phyloP scores from a whole-genome alignment of 2,329 filamentous ascomycete species.

The Teratosphaeria nubilosa region DNA sequence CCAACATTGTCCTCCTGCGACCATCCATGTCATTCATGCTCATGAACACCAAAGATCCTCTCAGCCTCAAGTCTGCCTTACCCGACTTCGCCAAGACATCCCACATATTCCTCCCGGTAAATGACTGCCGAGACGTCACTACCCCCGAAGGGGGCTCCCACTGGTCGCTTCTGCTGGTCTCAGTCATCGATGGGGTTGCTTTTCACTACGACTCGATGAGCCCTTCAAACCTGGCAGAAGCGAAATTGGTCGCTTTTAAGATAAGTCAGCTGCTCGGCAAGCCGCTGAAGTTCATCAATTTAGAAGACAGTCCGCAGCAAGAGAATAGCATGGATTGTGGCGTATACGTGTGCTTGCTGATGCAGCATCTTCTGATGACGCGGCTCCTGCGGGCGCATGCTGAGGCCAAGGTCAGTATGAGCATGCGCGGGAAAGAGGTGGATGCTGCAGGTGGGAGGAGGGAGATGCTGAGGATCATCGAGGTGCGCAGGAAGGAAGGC shows the following conservation, averaged over 20 bases:
- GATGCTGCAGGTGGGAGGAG: slow-evolving; percentile 73
- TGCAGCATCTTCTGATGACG: slow-evolving; percentile 86
- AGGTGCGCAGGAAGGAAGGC: slow-evolving; percentile 75
- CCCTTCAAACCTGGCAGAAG: slow-evolving; percentile 65
- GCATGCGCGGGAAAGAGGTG: slow-evolving; percentile 72
- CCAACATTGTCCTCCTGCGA: slow-evolving; percentile 79
- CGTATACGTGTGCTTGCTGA: slow-evolving; percentile 88
- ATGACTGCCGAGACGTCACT: slow-evolving; percentile 68
- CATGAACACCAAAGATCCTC: slow-evolving; percentile 57
- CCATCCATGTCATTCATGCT: slow-evolving; percentile 90
- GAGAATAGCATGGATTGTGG: slow-evolving; percentile 90
- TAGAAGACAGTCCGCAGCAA: slow-evolving; percentile 81
- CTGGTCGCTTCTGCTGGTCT: slow-evolving; percentile 89
- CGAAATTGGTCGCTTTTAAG: slow-evolving; percentile 57
- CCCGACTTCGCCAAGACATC: slow-evolving; percentile 73
- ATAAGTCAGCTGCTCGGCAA: slow-evolving; percentile 58
- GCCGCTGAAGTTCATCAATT: slow-evolving; percentile 63
- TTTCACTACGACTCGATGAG: slow-evolving; percentile 94
- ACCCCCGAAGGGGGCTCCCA: slow-evolving; percentile 84
- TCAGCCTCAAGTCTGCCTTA: slow-evolving; percentile 54
- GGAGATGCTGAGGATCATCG: slow-evolving; percentile 85
- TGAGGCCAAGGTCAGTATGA: slow-evolving; percentile 86
- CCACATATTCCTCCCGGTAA: slow-evolving; percentile 92
- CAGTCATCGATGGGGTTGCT: slow-evolving; percentile 74
- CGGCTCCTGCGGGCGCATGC: slow-evolving; percentile 69